Percentiles rank a stretch among this genome's conserved stretches.
phyloP scores from a whole-genome alignment of 2,329 filamentous ascomycete species.

The Fusarium sp. region DNA sequence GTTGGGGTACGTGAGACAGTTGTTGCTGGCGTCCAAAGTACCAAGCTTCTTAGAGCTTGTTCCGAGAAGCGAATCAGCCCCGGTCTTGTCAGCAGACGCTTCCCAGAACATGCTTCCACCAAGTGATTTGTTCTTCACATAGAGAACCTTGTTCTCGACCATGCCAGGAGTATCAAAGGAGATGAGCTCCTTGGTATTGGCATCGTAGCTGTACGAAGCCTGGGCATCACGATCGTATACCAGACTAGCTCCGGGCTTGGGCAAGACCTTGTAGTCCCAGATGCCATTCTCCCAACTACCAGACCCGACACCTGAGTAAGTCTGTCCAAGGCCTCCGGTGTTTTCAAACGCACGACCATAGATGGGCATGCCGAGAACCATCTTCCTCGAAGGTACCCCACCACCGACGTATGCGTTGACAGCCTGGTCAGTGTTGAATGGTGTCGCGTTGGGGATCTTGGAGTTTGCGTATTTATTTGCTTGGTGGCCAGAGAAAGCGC shows the following conservation, averaged over 20 bases:
- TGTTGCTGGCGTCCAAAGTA: slow-evolving; percentile 59
- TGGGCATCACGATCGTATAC: slow-evolving; percentile 66
- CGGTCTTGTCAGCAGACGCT: slow-evolving; percentile 73
- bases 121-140: slow-evolving; percentile 69
- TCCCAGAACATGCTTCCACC: slow-evolving; percentile 92
- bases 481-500: slow-evolving; percentile 71
- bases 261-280: slow-evolving; percentile 85
- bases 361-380: slow-evolving; percentile 82
- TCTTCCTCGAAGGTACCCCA: slow-evolving; percentile 72
- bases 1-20: slow-evolving; percentile 63
- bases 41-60: slow-evolving; percentile 57
- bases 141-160: slow-evolving; percentile 71
- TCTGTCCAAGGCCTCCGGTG: slow-evolving; percentile 40
- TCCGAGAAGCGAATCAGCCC: slow-evolving; percentile 70
- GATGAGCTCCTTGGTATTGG: slow-evolving; percentile 69
- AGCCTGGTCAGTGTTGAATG: slow-evolving; percentile 74
- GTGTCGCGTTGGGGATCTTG: slow-evolving; percentile 68
- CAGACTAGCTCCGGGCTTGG: slow-evolving; percentile 69
- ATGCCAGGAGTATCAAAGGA: slow-evolving; percentile 75
- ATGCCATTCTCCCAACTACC: slow-evolving; percentile 80
- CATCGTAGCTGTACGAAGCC: slow-evolving; percentile 79
- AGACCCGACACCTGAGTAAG: slow-evolving; percentile 68
- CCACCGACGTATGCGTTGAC: slow-evolving; percentile 72
- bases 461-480: slow-evolving; percentile 74
- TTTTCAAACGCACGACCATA: slow-evolving; percentile 78